These are phyloP conservation scores for Phytophthora cactorum DNA, from an alignment of 352 stramenopile species.

Conservation along the genomic window DNA sequence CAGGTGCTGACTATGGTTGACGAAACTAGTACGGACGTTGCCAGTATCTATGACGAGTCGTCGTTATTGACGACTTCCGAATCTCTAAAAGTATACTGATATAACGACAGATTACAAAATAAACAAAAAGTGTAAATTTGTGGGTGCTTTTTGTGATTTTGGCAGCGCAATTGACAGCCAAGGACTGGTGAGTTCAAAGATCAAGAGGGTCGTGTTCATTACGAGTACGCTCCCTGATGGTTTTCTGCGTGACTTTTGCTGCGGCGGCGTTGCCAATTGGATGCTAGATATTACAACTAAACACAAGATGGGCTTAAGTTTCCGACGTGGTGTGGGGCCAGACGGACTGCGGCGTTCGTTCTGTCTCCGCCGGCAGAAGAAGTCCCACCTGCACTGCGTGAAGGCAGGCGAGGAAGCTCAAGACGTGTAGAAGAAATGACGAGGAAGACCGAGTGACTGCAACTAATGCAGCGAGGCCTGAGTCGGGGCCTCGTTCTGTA, in stretches of 20 bases:
- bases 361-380: conserved; percentile 10
- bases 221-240: neutral
- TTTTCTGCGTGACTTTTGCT: conserved; percentile 1
- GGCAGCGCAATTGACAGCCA: too few species aligned
- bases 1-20: too few species aligned
- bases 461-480: neutral
- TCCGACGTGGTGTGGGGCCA: conserved; percentile 12
- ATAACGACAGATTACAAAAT: too few species aligned
- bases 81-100: too few species aligned
- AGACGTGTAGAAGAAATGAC: conserved; percentile 23
- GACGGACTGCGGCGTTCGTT: conserved; percentile 14
- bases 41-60: too few species aligned
- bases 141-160: too few species aligned
- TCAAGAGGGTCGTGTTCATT: conserved; percentile 3
- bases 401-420: conserved; percentile 14
- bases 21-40: too few species aligned
- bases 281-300: conserved; percentile 45
- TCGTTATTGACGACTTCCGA: too few species aligned
- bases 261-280: conserved; percentile 1
- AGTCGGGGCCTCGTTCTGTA: neutral
- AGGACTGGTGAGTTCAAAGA: too few species aligned
- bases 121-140: too few species aligned
- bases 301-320: conserved; percentile 38
- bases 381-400: conserved; percentile 2
- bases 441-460: neutral